Evolutionary conservation across 768 basidiomycete species (phyloP).

Genomic region (Cubamyces lactineus): DNA sequence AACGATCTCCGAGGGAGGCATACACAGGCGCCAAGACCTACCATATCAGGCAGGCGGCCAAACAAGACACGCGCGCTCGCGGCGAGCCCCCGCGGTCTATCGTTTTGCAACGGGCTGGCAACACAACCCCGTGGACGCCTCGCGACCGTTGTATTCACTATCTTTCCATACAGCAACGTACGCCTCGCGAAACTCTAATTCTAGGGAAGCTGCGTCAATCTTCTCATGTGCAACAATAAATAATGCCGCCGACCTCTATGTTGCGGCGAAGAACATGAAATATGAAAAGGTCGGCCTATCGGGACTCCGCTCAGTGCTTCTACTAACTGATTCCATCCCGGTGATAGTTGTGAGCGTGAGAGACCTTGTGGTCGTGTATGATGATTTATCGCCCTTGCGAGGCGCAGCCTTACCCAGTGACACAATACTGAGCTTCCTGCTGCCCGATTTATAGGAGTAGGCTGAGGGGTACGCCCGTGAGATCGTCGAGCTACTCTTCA

Average conservation of each 20-base stretch:
- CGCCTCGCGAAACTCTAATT: conserved; percentile 6
- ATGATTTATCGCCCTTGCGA: too few species aligned
- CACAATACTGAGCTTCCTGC: too few species aligned
- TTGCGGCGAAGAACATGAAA: not conserved
- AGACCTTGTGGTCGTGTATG: not conserved
- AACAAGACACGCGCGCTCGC: too few species aligned
- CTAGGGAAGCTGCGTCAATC: not conserved
- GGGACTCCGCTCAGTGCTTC: not conserved
- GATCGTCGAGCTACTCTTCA: not conserved
- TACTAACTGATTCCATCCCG: not conserved
- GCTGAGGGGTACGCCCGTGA: not conserved
- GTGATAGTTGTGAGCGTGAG: not conserved
- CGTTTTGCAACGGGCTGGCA: too few species aligned
- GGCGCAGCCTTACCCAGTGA: too few species aligned
- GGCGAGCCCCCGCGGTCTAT: too few species aligned
- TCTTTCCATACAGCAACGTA: not conserved
- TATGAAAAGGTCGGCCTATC: not conserved
- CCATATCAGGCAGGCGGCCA: too few species aligned
- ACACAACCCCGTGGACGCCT: conserved; percentile 9
- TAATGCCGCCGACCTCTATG: not conserved
- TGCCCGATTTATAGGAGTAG: not conserved
- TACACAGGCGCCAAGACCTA: too few species aligned
- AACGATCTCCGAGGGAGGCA: too few species aligned
- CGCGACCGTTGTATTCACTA: not conserved
- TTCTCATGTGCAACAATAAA: conserved; percentile 1